Base-by-base conservation (phyloP, 352 stramenopile genomes). In the Nothophytophthora sp. region DNA sequence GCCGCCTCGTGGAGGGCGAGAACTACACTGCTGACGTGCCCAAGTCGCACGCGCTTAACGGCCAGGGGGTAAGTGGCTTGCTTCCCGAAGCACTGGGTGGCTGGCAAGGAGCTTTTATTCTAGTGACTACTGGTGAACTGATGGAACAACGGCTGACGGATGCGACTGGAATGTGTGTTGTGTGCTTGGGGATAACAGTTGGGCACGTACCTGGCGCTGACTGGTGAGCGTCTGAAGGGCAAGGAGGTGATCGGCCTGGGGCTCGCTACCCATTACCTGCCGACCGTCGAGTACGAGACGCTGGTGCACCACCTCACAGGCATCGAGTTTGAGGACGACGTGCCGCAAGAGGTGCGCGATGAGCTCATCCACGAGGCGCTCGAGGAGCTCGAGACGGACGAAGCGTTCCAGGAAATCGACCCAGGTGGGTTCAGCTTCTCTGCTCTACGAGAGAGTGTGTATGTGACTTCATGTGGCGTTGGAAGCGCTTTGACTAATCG, bases 231-330 rank as follows among this genome's bases (percentile, higher is more conserved):
- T 25, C 68, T 99, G 13, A 88, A 89, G 55, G 85, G 85, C 33
- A 76, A 74, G n/a, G 88, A 96, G 55, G 80, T 92, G 19, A 86
- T 99, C 25, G 93, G 93, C 28, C 74, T 96, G 16, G 96, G 96
- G 22, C 84, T 99, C 15, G 96, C 97, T 22, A 99, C 97, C 8
- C 97, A 99, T 74, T 98, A 97, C 68, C 59, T 99, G 25, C 67
- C 79, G n/a, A 92, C 87, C 15, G 75, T 76, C 30, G 68, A 94
- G 38, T 84, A 98, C 55, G 73, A 91, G 22, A 83, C 92, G 36
- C 71, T 99, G 25, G 78, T 96, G 49, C 61, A 90, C 60, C 89
- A 94, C 37, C 60, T 99, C 6, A 80, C 90, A 27, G 80, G 82
- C 5, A 75, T 92, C 20, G 78, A 90, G 42, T 91, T 93, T 47